Evolutionary conservation across 2,329 filamentous ascomycete species (phyloP).

Genomic region (Colletotrichum spinosum): DNA sequence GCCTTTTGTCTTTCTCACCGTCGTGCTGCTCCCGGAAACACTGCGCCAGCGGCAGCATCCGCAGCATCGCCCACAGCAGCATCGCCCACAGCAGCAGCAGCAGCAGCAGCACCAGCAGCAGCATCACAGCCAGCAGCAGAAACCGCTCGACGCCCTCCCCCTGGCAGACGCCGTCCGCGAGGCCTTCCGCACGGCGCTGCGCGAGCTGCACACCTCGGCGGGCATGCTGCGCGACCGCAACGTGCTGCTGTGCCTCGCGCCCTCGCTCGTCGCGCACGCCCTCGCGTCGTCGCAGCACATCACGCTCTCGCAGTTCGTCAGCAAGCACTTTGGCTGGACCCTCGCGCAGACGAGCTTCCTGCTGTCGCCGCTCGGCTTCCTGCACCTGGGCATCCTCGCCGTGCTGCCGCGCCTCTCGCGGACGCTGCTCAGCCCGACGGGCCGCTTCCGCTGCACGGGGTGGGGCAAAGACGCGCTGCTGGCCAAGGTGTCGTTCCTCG

Average conservation of each 20-base stretch:
- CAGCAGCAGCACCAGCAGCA: no score
- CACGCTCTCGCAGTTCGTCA: conserved; percentile 55
- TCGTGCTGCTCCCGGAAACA: conserved; percentile 55
- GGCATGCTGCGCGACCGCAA: conserved; percentile 50
- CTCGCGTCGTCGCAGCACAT: conserved; percentile 49
- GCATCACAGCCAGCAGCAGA: not conserved
- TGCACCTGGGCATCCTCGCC: conserved; percentile 51
- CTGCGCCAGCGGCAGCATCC: conserved; percentile 38
- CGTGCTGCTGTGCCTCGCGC: conserved; percentile 51
- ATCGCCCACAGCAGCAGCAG: no score
- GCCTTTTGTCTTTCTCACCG: conserved; percentile 47
- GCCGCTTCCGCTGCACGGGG: conserved; percentile 47
- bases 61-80: no score
- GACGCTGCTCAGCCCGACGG: conserved; percentile 41
- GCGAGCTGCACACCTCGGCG: conserved; percentile 48
- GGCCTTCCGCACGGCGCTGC: conserved; percentile 45
- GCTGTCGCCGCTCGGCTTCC: conserved; percentile 53
- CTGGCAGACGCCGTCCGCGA: conserved; percentile 41
- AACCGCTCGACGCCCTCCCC: conserved; percentile 7
- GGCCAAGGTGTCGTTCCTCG: conserved; percentile 46
- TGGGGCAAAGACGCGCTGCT: conserved; percentile 54
- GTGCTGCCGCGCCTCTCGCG: conserved; percentile 50
- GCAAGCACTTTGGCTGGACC: conserved; percentile 57
- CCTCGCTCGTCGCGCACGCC: conserved; percentile 52
- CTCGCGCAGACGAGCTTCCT: conserved; percentile 55